These are phyloP conservation scores for Botrytis elliptica DNA, from an alignment of 2,329 filamentous ascomycete genomes.

Conservation along the genomic window DNA sequence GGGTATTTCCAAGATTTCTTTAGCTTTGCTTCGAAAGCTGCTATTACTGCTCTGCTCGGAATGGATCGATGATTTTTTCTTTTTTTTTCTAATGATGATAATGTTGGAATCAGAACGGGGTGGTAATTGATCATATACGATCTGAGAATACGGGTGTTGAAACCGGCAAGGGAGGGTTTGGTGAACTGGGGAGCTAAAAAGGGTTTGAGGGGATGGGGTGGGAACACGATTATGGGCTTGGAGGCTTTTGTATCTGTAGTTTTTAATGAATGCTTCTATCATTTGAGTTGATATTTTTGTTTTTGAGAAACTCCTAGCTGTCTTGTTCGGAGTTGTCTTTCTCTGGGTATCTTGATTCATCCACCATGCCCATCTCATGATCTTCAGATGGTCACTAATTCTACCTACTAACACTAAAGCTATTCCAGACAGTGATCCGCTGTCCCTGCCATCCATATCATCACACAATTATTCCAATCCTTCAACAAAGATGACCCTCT, in stretches of 20 bases:
- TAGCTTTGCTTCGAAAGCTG: conserved; percentile 22
- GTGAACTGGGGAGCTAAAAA: background rate
- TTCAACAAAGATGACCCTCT: background rate
- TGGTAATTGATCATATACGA: conserved; percentile 22
- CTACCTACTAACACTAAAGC: background rate
- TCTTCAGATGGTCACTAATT: background rate
- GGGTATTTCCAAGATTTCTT: conserved; percentile 35
- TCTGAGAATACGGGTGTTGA: background rate
- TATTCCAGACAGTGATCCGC: background rate
- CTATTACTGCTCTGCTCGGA: conserved; percentile 6
- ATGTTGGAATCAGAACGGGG: conserved; percentile 14
- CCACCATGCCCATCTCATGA: conserved; percentile 1
- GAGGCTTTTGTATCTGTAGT: conserved; percentile 1
- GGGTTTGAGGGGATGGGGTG: background rate
- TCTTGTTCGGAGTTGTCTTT: background rate
- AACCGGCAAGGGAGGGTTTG: background rate
- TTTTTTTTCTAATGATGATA: conserved; percentile 2
- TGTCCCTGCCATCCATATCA: no score
- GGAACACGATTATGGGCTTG: background rate
- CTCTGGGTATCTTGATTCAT: background rate
- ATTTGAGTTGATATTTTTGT: background rate
- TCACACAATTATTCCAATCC: background rate
- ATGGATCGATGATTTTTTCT: background rate
- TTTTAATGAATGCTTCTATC: conserved; percentile 3
- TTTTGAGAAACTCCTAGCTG: background rate